phyloP scores from a whole-genome alignment of 345 rosid species.

The Eucalyptus marginata region DNA sequence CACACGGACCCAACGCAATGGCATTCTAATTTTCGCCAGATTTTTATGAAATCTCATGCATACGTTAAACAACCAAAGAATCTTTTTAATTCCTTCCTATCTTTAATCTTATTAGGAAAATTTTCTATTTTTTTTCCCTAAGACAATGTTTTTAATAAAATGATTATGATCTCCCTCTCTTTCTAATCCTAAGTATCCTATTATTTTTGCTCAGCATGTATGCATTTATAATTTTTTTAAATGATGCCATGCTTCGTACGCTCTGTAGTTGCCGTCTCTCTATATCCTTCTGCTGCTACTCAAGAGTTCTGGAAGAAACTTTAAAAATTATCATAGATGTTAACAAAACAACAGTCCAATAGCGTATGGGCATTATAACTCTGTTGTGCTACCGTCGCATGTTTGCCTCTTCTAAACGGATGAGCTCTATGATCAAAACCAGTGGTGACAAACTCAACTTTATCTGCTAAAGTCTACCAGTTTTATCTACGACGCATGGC shows the following conservation, averaged over 20 bases:
- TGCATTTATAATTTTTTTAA: not conserved
- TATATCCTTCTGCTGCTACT: not conserved
- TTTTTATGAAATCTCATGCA: not conserved
- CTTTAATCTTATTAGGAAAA: too few species aligned
- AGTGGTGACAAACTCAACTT: not conserved
- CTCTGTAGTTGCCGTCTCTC: not conserved
- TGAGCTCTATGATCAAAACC: not conserved
- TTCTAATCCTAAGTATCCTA: not conserved
- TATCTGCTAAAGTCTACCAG: not conserved
- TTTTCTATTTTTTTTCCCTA: not conserved
- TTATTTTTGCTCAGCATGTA: not conserved
- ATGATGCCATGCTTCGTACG: not conserved
- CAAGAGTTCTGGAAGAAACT: not conserved
- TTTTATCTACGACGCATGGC: not conserved
- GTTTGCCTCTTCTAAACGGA: not conserved
- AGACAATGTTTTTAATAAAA: not conserved
- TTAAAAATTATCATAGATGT: not conserved
- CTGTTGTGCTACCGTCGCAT: not conserved
- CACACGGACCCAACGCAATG: not conserved
- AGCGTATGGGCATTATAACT: not conserved
- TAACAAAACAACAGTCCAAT: not conserved
- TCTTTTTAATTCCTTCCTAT: too few species aligned
- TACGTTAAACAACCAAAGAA: not conserved
- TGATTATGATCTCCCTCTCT: not conserved
- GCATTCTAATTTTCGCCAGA: not conserved